Evolutionary conservation across 345 rosid species (phyloP).

Genomic region (Euphorbia peplus): DNA sequence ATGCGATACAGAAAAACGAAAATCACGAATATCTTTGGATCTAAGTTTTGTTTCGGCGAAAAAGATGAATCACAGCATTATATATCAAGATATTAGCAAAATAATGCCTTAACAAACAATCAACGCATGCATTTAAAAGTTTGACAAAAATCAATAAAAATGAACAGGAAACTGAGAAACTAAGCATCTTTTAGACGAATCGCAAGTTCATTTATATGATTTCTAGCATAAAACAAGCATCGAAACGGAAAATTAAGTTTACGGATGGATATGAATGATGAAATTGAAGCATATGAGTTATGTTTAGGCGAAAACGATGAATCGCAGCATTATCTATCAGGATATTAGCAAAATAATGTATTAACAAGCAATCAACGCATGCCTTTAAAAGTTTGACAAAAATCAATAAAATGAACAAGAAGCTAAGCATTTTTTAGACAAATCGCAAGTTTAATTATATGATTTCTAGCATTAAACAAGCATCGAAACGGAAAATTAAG

Average conservation of each 20-base stretch:
- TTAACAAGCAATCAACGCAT: neutral
- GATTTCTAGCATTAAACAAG: slow-evolving; percentile 2
- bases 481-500: neutral
- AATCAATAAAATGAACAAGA: no score
- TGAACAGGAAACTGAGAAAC: no score
- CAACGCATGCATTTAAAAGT: neutral
- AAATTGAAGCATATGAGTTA: neutral
- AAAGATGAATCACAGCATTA: neutral
- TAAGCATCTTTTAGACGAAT: no score
- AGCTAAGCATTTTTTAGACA: neutral
- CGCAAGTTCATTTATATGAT: neutral
- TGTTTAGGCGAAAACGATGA: neutral
- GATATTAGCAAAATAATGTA: neutral
- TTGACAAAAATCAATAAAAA: neutral
- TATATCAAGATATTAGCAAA: neutral
- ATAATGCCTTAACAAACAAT: neutral
- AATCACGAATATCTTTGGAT: neutral
- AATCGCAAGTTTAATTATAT: neutral
- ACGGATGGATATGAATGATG: neutral
- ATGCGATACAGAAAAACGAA: neutral
- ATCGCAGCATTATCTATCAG: neutral
- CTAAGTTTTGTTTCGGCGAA: neutral
- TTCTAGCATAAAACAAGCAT: slow-evolving; percentile 2
- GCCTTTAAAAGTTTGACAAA: neutral
- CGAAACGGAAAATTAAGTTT: neutral